Evolutionary conservation across 345 rosid species (phyloP).

Genomic region (Corchorus olitorius): DNA sequence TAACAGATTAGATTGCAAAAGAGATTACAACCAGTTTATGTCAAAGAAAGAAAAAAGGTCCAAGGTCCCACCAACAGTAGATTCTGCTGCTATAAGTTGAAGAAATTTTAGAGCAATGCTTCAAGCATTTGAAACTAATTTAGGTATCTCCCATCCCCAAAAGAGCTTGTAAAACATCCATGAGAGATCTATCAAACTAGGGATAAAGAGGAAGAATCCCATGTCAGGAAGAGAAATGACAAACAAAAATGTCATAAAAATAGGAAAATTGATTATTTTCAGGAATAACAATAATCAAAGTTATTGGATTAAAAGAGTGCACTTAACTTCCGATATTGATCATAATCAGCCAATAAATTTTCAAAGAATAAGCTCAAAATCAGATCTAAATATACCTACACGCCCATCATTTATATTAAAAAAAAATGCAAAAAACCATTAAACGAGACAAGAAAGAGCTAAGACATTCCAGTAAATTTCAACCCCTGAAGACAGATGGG

Average conservation of each 20-base stretch:
- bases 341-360: background rate
- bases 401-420: background rate
- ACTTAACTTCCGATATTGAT: background rate
- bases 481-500: background rate
- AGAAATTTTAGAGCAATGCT: too few relatives aligned
- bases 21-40: too few relatives aligned
- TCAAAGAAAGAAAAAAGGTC: too few relatives aligned
- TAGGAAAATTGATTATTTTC: background rate
- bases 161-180: too few relatives aligned
- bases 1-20: too few relatives aligned
- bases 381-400: background rate
- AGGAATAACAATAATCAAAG: constrained; percentile 1
- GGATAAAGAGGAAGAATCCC: too few relatives aligned
- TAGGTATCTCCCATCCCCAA: too few relatives aligned
- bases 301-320: background rate
- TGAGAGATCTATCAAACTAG: too few relatives aligned
- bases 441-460: background rate
- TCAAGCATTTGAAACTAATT: too few relatives aligned
- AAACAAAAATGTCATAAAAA: background rate
- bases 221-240: background rate
- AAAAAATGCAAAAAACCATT: background rate
- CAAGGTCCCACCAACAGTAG: too few relatives aligned
- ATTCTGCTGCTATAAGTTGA: too few relatives aligned
- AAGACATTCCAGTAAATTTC: background rate
- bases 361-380: constrained; percentile 1